These are phyloP conservation scores for Microbotryomycetes sp. DNA, from an alignment of 1,284 basidiomycete species.

Conservation along the genomic window DNA sequence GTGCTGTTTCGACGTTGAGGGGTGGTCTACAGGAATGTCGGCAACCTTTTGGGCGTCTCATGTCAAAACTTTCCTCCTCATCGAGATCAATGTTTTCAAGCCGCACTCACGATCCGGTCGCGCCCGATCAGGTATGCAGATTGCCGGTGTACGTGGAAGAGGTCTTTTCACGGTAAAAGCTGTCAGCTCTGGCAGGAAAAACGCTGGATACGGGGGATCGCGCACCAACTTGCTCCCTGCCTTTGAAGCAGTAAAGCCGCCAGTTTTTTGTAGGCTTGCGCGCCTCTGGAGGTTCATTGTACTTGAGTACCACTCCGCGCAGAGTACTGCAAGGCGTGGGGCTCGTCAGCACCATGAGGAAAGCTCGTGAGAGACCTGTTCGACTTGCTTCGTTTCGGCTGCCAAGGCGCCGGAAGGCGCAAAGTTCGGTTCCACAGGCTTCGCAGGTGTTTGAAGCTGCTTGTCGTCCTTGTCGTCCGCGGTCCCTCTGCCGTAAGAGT, in stretches of 20 bases:
- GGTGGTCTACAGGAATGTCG: slow-evolving; percentile 88
- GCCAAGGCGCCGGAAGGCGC: slow-evolving; percentile 80
- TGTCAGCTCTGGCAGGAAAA: slow-evolving; percentile 8
- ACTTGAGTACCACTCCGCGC: slow-evolving; percentile 79
- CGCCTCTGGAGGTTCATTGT: slow-evolving; percentile 97
- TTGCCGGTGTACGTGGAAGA: slow-evolving; percentile 83
- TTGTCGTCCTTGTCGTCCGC: background rate
- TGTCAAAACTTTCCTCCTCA: background rate
- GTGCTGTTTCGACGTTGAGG: slow-evolving; percentile 97
- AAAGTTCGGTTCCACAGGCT: slow-evolving; percentile 65
- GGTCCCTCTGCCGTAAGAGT: background rate
- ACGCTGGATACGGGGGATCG: background rate
- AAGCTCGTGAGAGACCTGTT: slow-evolving; percentile 61
- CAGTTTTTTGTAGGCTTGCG: slow-evolving; percentile 81
- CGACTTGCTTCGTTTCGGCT: slow-evolving; percentile 70
- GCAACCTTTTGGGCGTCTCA: slow-evolving; percentile 45
- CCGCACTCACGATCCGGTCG: slow-evolving; percentile 60
- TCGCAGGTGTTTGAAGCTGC: slow-evolving; percentile 7
- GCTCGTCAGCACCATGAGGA: background rate
- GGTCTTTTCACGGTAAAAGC: slow-evolving; percentile 49
- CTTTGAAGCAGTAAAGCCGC: slow-evolving; percentile 97
- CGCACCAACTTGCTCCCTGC: slow-evolving; percentile 81
- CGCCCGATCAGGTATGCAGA: slow-evolving; percentile 90
- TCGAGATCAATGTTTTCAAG: background rate
- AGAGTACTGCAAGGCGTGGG: slow-evolving; percentile 22